Evolutionary conservation across 495 filamentous ascomycete species (phyloP), one percentile per base, ranked within the genome.

Genomic region (Tetracladium marchalianum): DNA sequence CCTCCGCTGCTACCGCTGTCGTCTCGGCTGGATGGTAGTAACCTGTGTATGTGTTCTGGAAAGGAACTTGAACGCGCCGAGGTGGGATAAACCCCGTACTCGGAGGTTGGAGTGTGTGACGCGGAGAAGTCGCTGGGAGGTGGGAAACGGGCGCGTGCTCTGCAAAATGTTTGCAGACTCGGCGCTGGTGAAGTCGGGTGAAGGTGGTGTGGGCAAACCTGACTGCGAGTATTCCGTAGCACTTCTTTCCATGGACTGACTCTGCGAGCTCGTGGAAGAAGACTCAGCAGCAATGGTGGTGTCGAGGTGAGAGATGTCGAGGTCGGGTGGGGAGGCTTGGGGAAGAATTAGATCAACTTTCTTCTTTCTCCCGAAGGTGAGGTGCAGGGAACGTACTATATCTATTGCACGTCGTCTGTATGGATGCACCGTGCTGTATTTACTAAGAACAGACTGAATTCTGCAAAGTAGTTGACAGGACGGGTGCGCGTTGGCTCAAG

Each of bases 151-250:
- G 84, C 61, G 78, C 74, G 69, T 82, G 84, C 81, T 92, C 88
- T 92, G 81, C 78, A 67, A 81, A 69, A 61, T 76, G 57, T 72
- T 76, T 82, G 89, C 81, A 88, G 87, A 87, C 66, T 78, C 75
- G 58, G 72, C 70, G 72, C 78, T 72, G 68, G 72, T 78, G 69
- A 72, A 69, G 65, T 75, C 73, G 58, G 77, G 72, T 72, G 81
- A 75, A 75, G 79, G 81, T 72, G 80, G 84, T 81, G 80, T 81
- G 69, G 77, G 81, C 90, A 86, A 93, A 95, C 89, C 90, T 94
- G 88, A 82, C 82, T 95, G 90, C 84, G 87, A 80, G 74, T 90
- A 95, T 68, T 93, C 88, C 73, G 85, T 71, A 63, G 85, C 77
- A 75, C 83, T 79, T 77, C 85, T 85, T 77, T 90, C 85, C 85